Percentiles rank a stretch among this genome's conserved stretches.
Evolutionary conservation across 2,329 filamentous ascomycete genomes (phyloP).

Genomic region (Arthrinium phaeospermum): DNA sequence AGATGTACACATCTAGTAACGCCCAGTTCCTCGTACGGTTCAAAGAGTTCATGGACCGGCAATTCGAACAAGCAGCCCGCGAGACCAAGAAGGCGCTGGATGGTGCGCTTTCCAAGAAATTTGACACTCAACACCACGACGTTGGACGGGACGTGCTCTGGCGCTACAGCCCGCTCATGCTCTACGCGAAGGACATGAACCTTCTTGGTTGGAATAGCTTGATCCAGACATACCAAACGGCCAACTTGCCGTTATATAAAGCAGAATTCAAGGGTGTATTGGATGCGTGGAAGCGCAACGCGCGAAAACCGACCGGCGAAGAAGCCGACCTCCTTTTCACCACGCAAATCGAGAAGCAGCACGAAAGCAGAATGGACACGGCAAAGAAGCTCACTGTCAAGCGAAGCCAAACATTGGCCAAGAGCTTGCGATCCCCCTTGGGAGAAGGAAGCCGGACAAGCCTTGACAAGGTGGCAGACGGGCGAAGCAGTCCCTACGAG

Average conservation of each 20-base stretch:
- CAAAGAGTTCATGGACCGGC: conserved; percentile 79
- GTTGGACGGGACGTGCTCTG: conserved; percentile 76
- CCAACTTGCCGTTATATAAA: conserved; percentile 78
- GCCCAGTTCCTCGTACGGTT: conserved; percentile 78
- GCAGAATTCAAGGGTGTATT: conserved; percentile 81
- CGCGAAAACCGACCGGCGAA: conserved; percentile 75
- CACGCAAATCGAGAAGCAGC: conserved; percentile 81
- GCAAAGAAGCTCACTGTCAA: conserved; percentile 93
- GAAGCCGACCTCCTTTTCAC: conserved; percentile 90
- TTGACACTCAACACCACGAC: conserved; percentile 74
- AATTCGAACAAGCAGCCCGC: conserved; percentile 77
- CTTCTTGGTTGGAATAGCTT: conserved; percentile 79
- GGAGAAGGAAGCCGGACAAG: conserved; percentile 62
- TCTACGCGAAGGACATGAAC: conserved; percentile 89
- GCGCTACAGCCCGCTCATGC: conserved; percentile 85
- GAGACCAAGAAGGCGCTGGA: conserved; percentile 71
- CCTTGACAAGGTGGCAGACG: conserved; percentile 65
- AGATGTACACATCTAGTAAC: conserved; percentile 82
- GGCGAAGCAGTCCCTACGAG: conserved; percentile 76
- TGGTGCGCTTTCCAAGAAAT: conserved; percentile 66
- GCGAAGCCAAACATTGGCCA: conserved; percentile 85
- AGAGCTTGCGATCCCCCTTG: conserved; percentile 71
- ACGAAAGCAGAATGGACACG: conserved; percentile 73
- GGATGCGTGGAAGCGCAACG: conserved; percentile 79
- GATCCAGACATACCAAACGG: conserved; percentile 80